A percentile compares a stretch with the other conserved stretches of the same genome.
Conservation (phyloP, 2,329 filamentous ascomycete genomes). For the Penicillium frequentans region DNA sequence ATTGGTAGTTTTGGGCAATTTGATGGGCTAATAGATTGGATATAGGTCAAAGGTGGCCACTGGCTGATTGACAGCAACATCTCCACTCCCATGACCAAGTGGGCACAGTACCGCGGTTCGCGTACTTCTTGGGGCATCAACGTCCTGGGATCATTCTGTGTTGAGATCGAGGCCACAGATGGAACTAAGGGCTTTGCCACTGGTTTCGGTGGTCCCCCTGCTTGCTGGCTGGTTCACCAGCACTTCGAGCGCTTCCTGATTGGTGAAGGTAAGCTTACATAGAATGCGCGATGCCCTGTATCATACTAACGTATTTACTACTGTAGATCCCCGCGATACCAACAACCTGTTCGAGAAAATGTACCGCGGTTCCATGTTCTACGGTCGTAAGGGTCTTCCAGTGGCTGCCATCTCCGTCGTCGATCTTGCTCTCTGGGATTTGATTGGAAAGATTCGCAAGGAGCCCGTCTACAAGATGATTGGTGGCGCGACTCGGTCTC, state of each 20-base stretch:
- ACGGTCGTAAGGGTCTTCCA: slow-evolving; percentile 87
- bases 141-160: slow-evolving; percentile 85
- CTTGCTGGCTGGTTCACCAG: slow-evolving; percentile 89
- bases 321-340: slow-evolving; percentile 77
- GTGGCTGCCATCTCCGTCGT: slow-evolving; percentile 92
- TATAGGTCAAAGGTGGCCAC: slow-evolving; percentile 49
- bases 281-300: too few species aligned
- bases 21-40: not conserved
- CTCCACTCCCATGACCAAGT: slow-evolving; percentile 86
- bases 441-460: slow-evolving; percentile 84
- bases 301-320: not conserved
- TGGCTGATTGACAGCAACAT: slow-evolving; percentile 93
- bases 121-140: slow-evolving; percentile 95
- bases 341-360: slow-evolving; percentile 94
- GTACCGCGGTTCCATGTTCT: slow-evolving; percentile 96
- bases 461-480: slow-evolving; percentile 96
- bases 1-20: not conserved
- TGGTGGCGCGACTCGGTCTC: slow-evolving; percentile 80
- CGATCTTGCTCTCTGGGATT: slow-evolving; percentile 88
- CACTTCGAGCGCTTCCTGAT: slow-evolving; percentile 92
- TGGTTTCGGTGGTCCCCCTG: slow-evolving; percentile 88
- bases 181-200: slow-evolving; percentile 94
- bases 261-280: slow-evolving; percentile 59
- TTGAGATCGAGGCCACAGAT: slow-evolving; percentile 85
- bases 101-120: slow-evolving; percentile 83